phyloP scores from a whole-genome alignment of 2,329 filamentous ascomycete species.

The Dactylellina parvicollis region DNA sequence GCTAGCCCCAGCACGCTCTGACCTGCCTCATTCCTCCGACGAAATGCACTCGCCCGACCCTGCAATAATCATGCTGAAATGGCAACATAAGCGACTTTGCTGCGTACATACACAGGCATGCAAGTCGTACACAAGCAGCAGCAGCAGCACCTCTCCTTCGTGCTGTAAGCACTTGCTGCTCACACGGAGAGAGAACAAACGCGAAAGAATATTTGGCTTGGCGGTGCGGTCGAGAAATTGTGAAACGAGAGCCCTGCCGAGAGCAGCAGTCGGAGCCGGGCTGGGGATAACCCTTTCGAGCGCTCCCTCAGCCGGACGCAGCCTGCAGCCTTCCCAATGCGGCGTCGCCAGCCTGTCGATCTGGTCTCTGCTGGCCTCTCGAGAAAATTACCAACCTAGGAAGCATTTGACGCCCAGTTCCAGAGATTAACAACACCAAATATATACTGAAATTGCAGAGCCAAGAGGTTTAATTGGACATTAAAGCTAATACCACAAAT shows the following conservation, averaged over 20 bases:
- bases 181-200: slow-evolving; percentile 6
- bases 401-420: slow-evolving; percentile 29
- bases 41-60: slow-evolving; percentile 15
- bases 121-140: too few species aligned
- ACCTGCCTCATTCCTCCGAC: slow-evolving; percentile 24
- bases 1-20: slow-evolving; percentile 11
- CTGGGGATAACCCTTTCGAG: slow-evolving; percentile 15
- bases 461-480: too few species aligned
- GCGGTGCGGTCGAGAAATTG: slow-evolving; percentile 2
- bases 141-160: neutral
- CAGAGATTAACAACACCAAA: neutral
- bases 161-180: neutral
- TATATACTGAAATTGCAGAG: neutral
- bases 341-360: slow-evolving; percentile 27
- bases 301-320: slow-evolving; percentile 26
- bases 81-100: slow-evolving; percentile 14
- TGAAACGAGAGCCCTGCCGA: slow-evolving; percentile 25
- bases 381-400: slow-evolving; percentile 40
- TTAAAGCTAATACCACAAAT: too few species aligned
- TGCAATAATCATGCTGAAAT: slow-evolving; percentile 27
- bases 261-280: slow-evolving; percentile 20
- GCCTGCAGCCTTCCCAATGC: slow-evolving; percentile 19
- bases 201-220: too few species aligned
- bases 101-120: too few species aligned
- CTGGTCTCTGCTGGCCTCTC: slow-evolving; percentile 15